These are phyloP conservation scores for Punctularia strigosozonata DNA, from an alignment of 768 basidiomycete genomes.

Conservation along the genomic window DNA sequence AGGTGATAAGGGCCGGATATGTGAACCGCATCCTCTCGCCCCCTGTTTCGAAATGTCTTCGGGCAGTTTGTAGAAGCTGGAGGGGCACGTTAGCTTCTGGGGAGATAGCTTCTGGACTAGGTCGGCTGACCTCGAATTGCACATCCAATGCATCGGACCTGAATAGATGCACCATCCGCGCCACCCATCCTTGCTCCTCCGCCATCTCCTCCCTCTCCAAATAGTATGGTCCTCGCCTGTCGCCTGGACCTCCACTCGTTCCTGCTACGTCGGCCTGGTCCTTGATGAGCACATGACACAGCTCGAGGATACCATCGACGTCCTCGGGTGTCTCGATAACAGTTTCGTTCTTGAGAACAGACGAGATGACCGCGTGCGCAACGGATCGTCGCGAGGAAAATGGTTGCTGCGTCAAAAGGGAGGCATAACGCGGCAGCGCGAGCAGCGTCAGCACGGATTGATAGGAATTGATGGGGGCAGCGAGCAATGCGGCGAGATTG, in stretches of 20 bases:
- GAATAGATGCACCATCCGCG: constrained; percentile 96
- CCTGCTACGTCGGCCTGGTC: constrained; percentile 55
- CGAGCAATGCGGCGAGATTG: constrained; percentile 84
- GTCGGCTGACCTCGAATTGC: constrained; percentile 66
- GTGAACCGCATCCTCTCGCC: constrained; percentile 95
- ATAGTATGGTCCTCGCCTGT: constrained; percentile 38
- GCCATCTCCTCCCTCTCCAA: constrained; percentile 84
- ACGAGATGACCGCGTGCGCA: constrained; percentile 89
- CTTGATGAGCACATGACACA: constrained; percentile 86
- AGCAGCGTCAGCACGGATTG: constrained; percentile 95
- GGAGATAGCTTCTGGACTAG: background rate
- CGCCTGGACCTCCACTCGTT: constrained; percentile 18
- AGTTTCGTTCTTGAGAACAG: constrained; percentile 94
- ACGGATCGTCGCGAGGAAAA: constrained; percentile 87
- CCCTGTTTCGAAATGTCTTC: constrained; percentile 81
- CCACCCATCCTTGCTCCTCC: constrained; percentile 98
- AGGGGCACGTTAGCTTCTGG: too few species aligned
- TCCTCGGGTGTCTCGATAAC: constrained; percentile 90
- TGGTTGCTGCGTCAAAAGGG: constrained; percentile 75
- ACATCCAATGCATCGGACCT: constrained; percentile 73
- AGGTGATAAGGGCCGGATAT: constrained; percentile 91
- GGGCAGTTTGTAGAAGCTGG: constrained; percentile 86
- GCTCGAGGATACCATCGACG: constrained; percentile 83
- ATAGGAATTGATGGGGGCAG: constrained; percentile 93
- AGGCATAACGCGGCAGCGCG: constrained; percentile 82